phyloP scores from a whole-genome alignment of 2,329 filamentous ascomycete species.

The Akanthomyces lecanii region DNA sequence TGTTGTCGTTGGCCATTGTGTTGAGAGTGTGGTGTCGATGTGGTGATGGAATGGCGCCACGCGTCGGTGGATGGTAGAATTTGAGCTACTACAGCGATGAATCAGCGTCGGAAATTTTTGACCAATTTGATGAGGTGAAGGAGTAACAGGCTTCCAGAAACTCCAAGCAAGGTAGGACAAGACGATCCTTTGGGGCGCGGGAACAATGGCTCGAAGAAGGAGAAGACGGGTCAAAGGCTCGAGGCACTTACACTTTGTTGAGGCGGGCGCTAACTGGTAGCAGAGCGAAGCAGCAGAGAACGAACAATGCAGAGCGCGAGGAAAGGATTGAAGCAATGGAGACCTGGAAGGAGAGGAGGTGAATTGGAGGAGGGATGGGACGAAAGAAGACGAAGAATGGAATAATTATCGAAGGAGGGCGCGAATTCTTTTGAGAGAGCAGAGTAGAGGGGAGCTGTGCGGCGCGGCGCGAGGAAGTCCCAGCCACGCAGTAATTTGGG shows the following conservation, averaged over 20 bases:
- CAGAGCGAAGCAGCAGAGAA: neutral
- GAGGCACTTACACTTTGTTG: conserved; percentile 14
- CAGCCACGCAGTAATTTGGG: conserved; percentile 16
- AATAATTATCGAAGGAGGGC: neutral
- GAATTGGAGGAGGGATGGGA: conserved; percentile 1
- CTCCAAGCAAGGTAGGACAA: neutral
- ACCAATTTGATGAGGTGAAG: neutral
- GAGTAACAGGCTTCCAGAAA: neutral
- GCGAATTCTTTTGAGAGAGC: neutral
- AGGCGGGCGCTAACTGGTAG: conserved; percentile 5
- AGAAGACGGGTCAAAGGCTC: neutral
- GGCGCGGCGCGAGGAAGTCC: neutral
- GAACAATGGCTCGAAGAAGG: neutral
- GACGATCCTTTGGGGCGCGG: neutral
- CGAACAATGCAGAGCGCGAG: neutral
- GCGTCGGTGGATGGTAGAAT: neutral
- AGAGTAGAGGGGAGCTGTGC: neutral
- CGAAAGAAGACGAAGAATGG: conserved; percentile 2
- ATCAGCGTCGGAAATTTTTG: neutral
- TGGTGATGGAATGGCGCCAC: neutral
- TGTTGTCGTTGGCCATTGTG: conserved; percentile 27
- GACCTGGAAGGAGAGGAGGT: conserved; percentile 12
- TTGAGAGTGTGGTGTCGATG: conserved; percentile 9
- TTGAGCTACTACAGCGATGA: neutral
- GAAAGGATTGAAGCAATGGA: neutral